Conservation (phyloP, 2,329 filamentous ascomycete species). For the Setomelanomma holmii region DNA sequence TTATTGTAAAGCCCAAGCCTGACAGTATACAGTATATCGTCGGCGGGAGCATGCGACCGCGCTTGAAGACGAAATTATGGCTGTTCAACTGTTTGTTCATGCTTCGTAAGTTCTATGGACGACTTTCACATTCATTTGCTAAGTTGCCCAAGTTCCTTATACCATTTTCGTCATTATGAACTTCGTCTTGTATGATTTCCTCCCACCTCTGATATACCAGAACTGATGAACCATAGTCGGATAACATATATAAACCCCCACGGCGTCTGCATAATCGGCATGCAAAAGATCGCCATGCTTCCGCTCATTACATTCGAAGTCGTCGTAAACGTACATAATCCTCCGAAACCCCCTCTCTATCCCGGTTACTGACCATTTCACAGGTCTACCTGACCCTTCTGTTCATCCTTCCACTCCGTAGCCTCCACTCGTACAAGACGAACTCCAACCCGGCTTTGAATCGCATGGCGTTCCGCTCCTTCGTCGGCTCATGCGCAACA, state of each 20-base stretch:
- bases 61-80: constrained; percentile 66
- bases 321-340: constrained; percentile 59
- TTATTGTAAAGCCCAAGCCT: neutral
- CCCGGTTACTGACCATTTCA: neutral
- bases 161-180: constrained; percentile 62
- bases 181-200: constrained; percentile 63
- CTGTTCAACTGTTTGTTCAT: constrained; percentile 68
- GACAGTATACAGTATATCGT: constrained; percentile 60
- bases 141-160: constrained; percentile 31
- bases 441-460: constrained; percentile 56
- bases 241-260: constrained; percentile 61
- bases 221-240: constrained; percentile 51
- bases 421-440: constrained; percentile 62
- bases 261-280: constrained; percentile 67
- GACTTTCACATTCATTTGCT: neutral
- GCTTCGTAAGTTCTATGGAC: constrained; percentile 50
- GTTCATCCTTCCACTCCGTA: constrained; percentile 67
- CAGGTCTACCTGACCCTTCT: constrained; percentile 66
- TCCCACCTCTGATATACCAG: too few relatives aligned
- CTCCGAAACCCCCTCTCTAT: neutral
- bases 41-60: constrained; percentile 58
- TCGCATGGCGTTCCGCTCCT: constrained; percentile 64
- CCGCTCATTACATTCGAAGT: constrained; percentile 68
- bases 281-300: constrained; percentile 65
- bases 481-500: constrained; percentile 65